Evolutionary conservation across 2,329 filamentous ascomycete species (phyloP).

Genomic region (Knufia fluminis): DNA sequence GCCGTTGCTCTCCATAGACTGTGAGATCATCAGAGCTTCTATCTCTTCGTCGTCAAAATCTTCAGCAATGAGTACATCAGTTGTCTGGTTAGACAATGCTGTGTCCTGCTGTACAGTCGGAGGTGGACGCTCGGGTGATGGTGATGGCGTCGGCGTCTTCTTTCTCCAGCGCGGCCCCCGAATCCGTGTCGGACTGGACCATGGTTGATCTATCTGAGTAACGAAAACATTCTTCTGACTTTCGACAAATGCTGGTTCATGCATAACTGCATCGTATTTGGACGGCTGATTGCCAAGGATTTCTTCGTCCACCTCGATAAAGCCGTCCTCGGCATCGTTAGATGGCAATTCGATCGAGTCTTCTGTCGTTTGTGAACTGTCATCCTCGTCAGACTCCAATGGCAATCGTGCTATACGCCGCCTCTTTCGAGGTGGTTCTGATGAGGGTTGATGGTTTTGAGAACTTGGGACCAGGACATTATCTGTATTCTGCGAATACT

Average conservation of each 20-base stretch:
- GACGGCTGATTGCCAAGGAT: constrained; percentile 13
- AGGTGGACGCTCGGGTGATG: constrained; percentile 3
- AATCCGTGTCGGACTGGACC: constrained; percentile 43
- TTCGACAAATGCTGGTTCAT: constrained; percentile 33
- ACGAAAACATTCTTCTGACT: constrained; percentile 38
- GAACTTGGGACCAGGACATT: constrained; percentile 17
- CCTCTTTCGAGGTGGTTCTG: constrained; percentile 16
- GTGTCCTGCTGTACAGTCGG: neutral
- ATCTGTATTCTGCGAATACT: too few species aligned
- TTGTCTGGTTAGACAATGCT: neutral
- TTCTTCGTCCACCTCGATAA: constrained; percentile 11
- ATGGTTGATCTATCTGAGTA: constrained; percentile 39
- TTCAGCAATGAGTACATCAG: constrained; percentile 14
- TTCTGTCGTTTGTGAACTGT: constrained; percentile 8
- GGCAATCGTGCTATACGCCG: constrained; percentile 10
- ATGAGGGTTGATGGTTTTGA: constrained; percentile 14
- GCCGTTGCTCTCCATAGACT: constrained; percentile 33
- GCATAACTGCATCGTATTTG: constrained; percentile 26
- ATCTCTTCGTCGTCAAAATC: constrained; percentile 33
- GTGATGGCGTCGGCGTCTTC: constrained; percentile 25
- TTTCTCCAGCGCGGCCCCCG: constrained; percentile 43
- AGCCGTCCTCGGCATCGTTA: neutral
- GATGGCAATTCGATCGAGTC: constrained; percentile 18
- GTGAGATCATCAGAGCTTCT: constrained; percentile 61
- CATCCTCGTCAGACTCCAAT: neutral